Evolutionary conservation across 164 flowering plant species (phyloP).

Genomic region (Nelumbo lutea): DNA sequence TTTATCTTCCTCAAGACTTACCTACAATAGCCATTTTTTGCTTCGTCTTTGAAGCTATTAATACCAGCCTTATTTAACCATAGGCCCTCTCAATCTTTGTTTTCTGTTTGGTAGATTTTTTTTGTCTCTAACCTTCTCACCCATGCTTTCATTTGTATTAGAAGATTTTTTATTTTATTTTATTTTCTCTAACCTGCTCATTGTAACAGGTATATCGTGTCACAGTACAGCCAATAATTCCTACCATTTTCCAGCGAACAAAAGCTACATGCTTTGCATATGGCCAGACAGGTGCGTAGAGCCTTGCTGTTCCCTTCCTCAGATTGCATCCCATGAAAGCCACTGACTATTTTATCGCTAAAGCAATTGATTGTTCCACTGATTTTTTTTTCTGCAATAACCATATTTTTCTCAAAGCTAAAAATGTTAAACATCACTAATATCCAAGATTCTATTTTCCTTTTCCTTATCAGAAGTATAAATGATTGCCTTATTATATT

Average conservation of each 20-base stretch:
- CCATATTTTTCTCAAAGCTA: background rate
- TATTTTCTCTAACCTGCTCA: background rate
- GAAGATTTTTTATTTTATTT: background rate
- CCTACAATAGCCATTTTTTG: no score
- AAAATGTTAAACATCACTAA: background rate
- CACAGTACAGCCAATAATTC: slow-evolving; percentile 92
- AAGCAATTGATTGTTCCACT: background rate
- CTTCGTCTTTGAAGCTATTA: no score
- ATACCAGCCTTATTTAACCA: no score
- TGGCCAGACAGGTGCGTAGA: slow-evolving; percentile 86
- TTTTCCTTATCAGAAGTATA: background rate
- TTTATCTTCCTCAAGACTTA: background rate
- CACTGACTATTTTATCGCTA: no score
- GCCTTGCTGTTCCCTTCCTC: background rate
- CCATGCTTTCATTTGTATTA: background rate
- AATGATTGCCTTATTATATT: background rate
- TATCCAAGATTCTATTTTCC: background rate
- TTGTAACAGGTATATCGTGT: slow-evolving; percentile 71
- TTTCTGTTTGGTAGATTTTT: no score
- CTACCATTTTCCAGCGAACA: slow-evolving; percentile 83
- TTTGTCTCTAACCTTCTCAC: no score
- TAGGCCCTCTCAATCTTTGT: no score
- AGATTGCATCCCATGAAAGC: background rate
- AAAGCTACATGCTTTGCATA: slow-evolving; percentile 99
- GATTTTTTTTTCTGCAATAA: no score